Base-by-base conservation (phyloP, 2,329 filamentous ascomycete genomes). In the Ophiostoma novo-ulmi region DNA sequence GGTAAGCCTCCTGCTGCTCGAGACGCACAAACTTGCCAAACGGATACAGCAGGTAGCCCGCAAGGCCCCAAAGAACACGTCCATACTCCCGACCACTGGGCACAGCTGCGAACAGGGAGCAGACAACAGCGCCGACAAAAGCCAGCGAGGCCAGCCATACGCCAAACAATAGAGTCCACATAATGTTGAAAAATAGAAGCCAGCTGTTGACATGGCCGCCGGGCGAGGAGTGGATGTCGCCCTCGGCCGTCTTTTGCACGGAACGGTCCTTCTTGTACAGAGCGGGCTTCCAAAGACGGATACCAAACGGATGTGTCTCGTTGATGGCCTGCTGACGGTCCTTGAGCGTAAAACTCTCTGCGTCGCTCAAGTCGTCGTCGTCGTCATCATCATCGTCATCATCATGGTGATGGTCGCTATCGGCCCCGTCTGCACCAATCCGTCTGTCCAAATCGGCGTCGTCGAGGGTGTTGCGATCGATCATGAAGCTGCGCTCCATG, bases 291-390 rank as follows among this genome's bases (percentile, higher is more conserved):
- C 95, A 99, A 74, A 99, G 92, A 78, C 96, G 89, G 78, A 99
- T 98, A 84, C 95, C 95, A 76, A 99, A 99, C 0, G 95, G 95
- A 83, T 99, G 95, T 0, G 95, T 99, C 79, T 97, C 91, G 81
- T 99, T 99, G 84, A 99, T 99, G 74, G 95, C 95, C 78, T 97
- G 89, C 80, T 99, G 95, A 70, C 95, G 89, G 79, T 99, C 95
- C 79, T 96, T 97, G 76, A 99, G 86, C 0, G 95, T 99, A 79
- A 99, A 99, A 82, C 94, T 98, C 81, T 97, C 95, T 1, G 95
- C 91, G 76, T 98, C 95, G 79, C 94, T 97, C 69, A 94, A 77
- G 72, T 91, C 88, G 71, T 91, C 89, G 26, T 91, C 91, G 11
- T 90, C 88, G 61, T 86, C 87, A 66, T 87, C 86, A 13, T 82